These are phyloP conservation scores for Coniochaeta sp. DNA, from an alignment of 2,329 filamentous ascomycete genomes.

Conservation along the genomic window DNA sequence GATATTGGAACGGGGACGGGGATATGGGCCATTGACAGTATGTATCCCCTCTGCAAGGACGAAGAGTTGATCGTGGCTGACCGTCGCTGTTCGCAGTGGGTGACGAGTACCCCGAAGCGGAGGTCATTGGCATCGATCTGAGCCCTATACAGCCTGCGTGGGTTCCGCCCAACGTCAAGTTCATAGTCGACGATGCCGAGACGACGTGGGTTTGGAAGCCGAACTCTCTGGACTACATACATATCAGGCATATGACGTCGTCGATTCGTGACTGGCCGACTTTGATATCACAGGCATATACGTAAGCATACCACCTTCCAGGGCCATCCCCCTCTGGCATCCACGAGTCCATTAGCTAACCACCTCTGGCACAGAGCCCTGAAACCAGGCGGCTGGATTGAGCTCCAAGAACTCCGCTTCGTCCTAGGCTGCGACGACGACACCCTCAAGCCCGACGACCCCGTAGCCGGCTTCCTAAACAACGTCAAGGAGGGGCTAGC, in stretches of 20 bases:
- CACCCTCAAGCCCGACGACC: conserved; percentile 9
- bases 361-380: conserved; percentile 5
- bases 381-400: conserved; percentile 16
- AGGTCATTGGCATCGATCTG: conserved; percentile 39
- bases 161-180: conserved; percentile 28
- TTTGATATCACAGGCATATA: conserved; percentile 26
- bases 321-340: too few species aligned
- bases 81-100: conserved; percentile 2
- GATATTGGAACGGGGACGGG: conserved; percentile 25
- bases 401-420: conserved; percentile 8
- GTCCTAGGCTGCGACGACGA: conserved; percentile 13
- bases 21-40: conserved; percentile 24
- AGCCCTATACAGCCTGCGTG: conserved; percentile 41
- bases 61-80: neutral
- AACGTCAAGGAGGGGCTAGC: conserved; percentile 15
- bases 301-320: conserved; percentile 15
- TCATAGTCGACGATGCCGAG: conserved; percentile 30
- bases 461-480: conserved; percentile 7
- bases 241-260: conserved; percentile 18
- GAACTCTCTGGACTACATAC: conserved; percentile 26
- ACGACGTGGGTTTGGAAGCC: conserved; percentile 28
- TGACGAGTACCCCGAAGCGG: conserved; percentile 8
- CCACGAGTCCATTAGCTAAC: neutral
- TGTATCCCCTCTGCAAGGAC: conserved; percentile 9
- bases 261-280: conserved; percentile 24